phyloP scores from a whole-genome alignment of 495 filamentous ascomycete species.

The Tuber melanosporum region DNA sequence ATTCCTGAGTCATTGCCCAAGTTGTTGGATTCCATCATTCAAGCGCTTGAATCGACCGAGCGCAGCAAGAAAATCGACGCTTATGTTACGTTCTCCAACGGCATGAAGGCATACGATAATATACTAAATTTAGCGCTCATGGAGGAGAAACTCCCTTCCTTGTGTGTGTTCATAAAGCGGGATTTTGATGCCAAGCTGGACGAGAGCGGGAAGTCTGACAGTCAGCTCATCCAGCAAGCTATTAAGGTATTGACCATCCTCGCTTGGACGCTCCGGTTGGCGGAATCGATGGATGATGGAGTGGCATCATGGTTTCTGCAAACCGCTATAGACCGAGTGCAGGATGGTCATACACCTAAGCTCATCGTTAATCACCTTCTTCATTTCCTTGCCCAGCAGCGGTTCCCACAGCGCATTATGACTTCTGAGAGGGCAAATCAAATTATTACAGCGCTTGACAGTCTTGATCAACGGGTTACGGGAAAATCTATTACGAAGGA shows the following conservation, averaged over 20 bases:
- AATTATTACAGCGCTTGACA: slow-evolving; percentile 60
- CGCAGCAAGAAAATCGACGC: slow-evolving; percentile 70
- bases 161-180: slow-evolving; percentile 71
- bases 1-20: slow-evolving; percentile 49
- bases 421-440: slow-evolving; percentile 59
- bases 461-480: slow-evolving; percentile 63
- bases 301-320: slow-evolving; percentile 76
- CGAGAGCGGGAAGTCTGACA: slow-evolving; percentile 51
- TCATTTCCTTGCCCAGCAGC: slow-evolving; percentile 68
- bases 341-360: slow-evolving; percentile 62
- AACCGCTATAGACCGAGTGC: slow-evolving; percentile 62
- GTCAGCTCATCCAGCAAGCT: slow-evolving; percentile 64
- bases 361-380: slow-evolving; percentile 69
- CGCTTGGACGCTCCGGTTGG: slow-evolving; percentile 60
- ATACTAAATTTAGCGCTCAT: slow-evolving; percentile 64
- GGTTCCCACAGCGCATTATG: slow-evolving; percentile 67
- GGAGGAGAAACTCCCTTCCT: slow-evolving; percentile 62
- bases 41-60: slow-evolving; percentile 67
- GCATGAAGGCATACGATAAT: slow-evolving; percentile 69
- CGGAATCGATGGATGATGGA: slow-evolving; percentile 60
- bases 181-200: slow-evolving; percentile 57
- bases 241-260: slow-evolving; percentile 68
- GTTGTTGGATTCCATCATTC: slow-evolving; percentile 77
- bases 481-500: slow-evolving; percentile 70
- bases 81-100: slow-evolving; percentile 70